These are phyloP conservation scores for Akebia trifoliata DNA, from an alignment of 164 flowering plant species.

Conservation along the genomic window DNA sequence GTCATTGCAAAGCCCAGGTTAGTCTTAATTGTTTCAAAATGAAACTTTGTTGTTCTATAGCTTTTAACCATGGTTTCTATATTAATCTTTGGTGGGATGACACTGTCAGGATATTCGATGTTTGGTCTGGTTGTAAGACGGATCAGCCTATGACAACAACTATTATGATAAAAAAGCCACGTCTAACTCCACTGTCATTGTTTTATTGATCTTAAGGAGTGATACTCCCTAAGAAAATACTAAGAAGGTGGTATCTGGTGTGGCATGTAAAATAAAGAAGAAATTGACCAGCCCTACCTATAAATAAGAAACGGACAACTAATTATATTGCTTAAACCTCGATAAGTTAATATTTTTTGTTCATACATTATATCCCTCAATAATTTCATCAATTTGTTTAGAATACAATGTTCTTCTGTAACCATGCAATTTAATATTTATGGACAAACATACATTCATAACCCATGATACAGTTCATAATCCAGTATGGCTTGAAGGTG, in stretches of 20 bases:
- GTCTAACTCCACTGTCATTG: background rate
- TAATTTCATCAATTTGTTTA: background rate
- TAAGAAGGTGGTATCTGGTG: too few species aligned
- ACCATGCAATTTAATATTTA: background rate
- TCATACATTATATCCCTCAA: background rate
- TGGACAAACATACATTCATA: background rate
- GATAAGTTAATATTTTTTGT: background rate
- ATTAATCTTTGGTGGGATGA: background rate
- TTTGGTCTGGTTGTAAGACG: background rate
- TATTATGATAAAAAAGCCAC: background rate
- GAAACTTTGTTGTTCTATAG: background rate
- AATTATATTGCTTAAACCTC: background rate
- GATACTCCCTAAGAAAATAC: background rate
- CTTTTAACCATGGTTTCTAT: background rate
- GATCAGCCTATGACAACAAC: background rate
- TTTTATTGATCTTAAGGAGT: background rate
- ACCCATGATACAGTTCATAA: background rate
- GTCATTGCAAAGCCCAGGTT: conserved; percentile 98
- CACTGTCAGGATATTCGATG: background rate
- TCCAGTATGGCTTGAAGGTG: background rate
- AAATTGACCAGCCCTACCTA: background rate
- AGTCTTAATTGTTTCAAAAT: conserved; percentile 11
- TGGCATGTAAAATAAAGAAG: background rate
- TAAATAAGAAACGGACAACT: background rate
- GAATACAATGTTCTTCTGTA: background rate